A percentile compares a stretch with the other conserved stretches of the same genome.
These are phyloP conservation scores for Yamagishiella unicocca DNA, from an alignment of 139 green algal species.

Conservation along the genomic window DNA sequence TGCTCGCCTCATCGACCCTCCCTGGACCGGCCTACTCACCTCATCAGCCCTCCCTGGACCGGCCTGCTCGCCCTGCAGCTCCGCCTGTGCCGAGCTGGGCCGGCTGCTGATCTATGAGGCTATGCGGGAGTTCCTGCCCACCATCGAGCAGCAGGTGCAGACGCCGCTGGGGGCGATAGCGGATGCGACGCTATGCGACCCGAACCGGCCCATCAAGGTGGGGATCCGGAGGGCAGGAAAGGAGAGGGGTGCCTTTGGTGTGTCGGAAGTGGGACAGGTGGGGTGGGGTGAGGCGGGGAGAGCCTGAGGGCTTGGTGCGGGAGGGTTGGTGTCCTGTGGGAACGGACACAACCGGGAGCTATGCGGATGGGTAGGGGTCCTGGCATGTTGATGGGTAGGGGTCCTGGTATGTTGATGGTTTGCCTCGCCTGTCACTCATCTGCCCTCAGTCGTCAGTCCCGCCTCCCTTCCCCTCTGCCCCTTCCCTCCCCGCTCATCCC, in stretches of 20 bases:
- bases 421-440: too few species aligned
- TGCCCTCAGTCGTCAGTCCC: too few species aligned
- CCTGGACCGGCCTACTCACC: too few species aligned
- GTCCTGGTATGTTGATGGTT: too few species aligned
- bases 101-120: conserved; percentile 93
- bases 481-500: background rate
- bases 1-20: too few species aligned
- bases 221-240: too few species aligned
- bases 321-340: too few species aligned
- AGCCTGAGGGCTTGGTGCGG: background rate
- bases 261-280: background rate
- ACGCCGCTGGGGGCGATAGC: conserved; percentile 57
- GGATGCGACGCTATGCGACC: conserved; percentile 89
- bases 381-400: too few species aligned
- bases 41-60: too few species aligned
- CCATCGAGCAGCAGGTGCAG: conserved; percentile 80
- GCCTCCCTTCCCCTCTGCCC: background rate
- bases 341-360: too few species aligned
- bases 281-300: background rate
- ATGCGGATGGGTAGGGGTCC: too few species aligned
- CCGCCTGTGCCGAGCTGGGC: conserved; percentile 91
- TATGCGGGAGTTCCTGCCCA: conserved; percentile 89
- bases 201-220: conserved; percentile 86
- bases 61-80: background rate
- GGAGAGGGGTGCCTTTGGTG: background rate